Percentiles rank a stretch among this genome's conserved stretches.
phyloP scores from a whole-genome alignment of 306 rosid species.

The Argentina anserina region DNA sequence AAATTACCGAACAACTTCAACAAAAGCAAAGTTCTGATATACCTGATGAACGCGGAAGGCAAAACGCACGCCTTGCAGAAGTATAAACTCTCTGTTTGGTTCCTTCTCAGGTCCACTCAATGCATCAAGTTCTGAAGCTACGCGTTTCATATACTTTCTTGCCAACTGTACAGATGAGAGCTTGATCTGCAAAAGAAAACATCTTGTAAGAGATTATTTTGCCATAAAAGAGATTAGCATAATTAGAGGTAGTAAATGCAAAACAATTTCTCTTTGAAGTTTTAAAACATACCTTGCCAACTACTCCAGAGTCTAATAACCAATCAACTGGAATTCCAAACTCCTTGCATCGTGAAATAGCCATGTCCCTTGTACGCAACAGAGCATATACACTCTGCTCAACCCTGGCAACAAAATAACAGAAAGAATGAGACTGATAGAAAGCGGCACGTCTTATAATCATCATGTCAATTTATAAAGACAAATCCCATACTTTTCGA shows the following conservation, averaged over 20 bases:
- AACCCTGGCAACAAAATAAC: constrained; percentile 46
- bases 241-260: background rate
- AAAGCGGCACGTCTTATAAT: background rate
- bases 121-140: constrained; percentile 79
- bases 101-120: constrained; percentile 76
- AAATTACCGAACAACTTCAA: background rate
- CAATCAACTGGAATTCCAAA: constrained; percentile 94
- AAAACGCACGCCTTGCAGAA: constrained; percentile 88
- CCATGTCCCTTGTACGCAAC: constrained; percentile 92
- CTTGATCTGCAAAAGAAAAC: constrained; percentile 59
- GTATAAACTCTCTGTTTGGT: constrained; percentile 74
- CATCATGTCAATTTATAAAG: constrained; percentile 16
- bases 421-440: constrained; percentile 7
- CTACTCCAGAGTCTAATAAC: constrained; percentile 88
- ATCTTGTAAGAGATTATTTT: background rate
- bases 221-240: background rate
- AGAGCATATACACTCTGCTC: constrained; percentile 93
- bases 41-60: constrained; percentile 98
- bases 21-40: constrained; percentile 7
- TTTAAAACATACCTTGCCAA: constrained; percentile 74
- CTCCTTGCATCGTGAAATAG: constrained; percentile 83
- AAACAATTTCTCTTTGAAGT: background rate
- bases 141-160: constrained; percentile 86
- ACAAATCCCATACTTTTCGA: constrained; percentile 69
- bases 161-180: constrained; percentile 92